Evolutionary conservation across 331 rosid species (phyloP).

Genomic region (Quercus phellos): DNA sequence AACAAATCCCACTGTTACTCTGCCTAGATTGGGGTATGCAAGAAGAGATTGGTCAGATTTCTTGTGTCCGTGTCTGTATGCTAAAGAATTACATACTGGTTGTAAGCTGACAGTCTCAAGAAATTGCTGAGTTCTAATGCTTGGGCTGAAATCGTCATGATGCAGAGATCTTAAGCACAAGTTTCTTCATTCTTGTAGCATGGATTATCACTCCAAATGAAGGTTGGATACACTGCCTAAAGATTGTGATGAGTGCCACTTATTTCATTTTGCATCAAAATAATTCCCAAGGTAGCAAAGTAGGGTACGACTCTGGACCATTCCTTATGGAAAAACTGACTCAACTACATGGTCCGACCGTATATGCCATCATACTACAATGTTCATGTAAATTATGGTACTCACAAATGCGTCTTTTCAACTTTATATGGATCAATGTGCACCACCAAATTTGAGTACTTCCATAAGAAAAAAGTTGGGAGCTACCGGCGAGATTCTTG

Average conservation of each 20-base stretch:
- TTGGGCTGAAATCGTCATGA: background rate
- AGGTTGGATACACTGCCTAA: background rate
- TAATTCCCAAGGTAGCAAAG: background rate
- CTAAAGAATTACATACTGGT: no score
- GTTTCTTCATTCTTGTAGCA: background rate
- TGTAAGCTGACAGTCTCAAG: no score
- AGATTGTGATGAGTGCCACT: background rate
- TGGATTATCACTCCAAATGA: background rate
- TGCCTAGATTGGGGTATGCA: no score
- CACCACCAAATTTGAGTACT: slow-evolving; percentile 5
- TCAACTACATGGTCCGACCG: background rate
- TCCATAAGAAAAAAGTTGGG: slow-evolving; percentile 30
- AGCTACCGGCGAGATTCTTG: slow-evolving; percentile 16
- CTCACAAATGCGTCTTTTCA: background rate
- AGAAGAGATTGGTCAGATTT: no score
- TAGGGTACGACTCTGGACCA: background rate
- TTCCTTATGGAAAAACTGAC: background rate
- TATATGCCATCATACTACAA: background rate
- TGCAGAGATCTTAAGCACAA: no score
- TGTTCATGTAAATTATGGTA: background rate
- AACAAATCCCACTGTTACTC: no score
- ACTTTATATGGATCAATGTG: slow-evolving; percentile 1
- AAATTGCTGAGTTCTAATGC: no score
- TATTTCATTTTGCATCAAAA: background rate
- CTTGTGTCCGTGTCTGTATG: background rate